These are phyloP conservation scores for Microbotryum intermedium DNA, from an alignment of 1,284 basidiomycete species.

Conservation along the genomic window DNA sequence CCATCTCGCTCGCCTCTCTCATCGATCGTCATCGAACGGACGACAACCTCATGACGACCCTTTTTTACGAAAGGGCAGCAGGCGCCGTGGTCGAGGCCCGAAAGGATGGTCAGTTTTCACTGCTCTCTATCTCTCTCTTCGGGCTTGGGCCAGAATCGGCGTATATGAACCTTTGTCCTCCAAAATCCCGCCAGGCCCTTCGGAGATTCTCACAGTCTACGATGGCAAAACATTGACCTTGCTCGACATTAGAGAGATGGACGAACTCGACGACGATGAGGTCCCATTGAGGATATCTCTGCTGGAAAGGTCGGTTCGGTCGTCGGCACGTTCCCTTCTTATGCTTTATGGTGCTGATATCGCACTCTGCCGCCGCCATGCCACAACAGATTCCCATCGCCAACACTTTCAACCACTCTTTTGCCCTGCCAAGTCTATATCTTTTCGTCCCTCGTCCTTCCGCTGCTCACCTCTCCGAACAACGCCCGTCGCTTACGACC, in stretches of 20 bases:
- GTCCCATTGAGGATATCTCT: conserved; percentile 30
- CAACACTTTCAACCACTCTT: conserved; percentile 59
- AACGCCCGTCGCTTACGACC: conserved; percentile 12
- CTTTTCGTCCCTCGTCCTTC: conserved; percentile 39
- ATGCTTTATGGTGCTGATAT: conserved; percentile 36
- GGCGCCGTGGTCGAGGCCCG: conserved; percentile 24
- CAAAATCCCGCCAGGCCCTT: conserved; percentile 9
- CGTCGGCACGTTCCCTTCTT: not conserved
- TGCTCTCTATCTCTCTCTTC: not conserved
- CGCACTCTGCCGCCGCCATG: conserved; percentile 29
- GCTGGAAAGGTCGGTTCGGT: conserved; percentile 21
- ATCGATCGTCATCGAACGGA: conserved; percentile 74
- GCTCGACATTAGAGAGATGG: conserved; percentile 32
- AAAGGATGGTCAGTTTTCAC: conserved; percentile 27
- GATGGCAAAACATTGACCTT: conserved; percentile 19
- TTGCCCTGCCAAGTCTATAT: conserved; percentile 87
- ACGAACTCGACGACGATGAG: conserved; percentile 38
- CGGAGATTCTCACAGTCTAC: conserved; percentile 27
- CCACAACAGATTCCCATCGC: conserved; percentile 59
- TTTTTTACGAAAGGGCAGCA: conserved; percentile 55
- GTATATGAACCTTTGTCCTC: not conserved
- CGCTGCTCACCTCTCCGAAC: conserved; percentile 14
- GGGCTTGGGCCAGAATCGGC: not conserved
- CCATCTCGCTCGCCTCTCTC: conserved; percentile 58
- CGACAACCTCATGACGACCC: conserved; percentile 59